Percentiles rank a stretch among this genome's conserved stretches.
Conservation (phyloP, 495 filamentous ascomycete genomes). For the Hypoxylon fragiforme region DNA sequence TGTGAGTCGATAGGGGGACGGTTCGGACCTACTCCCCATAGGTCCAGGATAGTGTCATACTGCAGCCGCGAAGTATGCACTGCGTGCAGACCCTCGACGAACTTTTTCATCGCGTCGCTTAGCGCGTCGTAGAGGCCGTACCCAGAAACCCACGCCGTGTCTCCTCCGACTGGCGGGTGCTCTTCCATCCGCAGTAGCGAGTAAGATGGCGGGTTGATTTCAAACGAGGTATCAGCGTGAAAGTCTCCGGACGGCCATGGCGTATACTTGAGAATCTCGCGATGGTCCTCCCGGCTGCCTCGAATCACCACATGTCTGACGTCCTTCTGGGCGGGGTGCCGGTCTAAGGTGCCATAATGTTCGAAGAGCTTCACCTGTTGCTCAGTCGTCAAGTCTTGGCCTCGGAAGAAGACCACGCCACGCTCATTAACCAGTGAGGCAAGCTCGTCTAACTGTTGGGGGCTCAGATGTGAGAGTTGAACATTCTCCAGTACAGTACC, state of each 20-base stretch:
- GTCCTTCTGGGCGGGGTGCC: constrained; percentile 56
- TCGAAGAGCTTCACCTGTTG: constrained; percentile 55
- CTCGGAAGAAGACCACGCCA: constrained; percentile 54
- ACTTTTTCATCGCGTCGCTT: constrained; percentile 49
- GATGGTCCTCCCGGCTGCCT: constrained; percentile 36
- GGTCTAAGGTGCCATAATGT: constrained; percentile 55
- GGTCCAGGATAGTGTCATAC: constrained; percentile 50
- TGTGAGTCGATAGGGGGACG: constrained; percentile 56
- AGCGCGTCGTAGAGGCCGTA: constrained; percentile 58
- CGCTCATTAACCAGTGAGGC: constrained; percentile 51
- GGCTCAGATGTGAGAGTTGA: constrained; percentile 49
- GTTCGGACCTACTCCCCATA: constrained; percentile 53
- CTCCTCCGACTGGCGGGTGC: constrained; percentile 56
- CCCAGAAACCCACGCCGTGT: constrained; percentile 56
- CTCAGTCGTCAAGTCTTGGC: constrained; percentile 56
- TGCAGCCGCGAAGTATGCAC: constrained; percentile 55
- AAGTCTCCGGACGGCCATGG: constrained; percentile 47
- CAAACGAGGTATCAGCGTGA: constrained; percentile 57
- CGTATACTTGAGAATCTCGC: constrained; percentile 34
- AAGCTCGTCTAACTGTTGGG: constrained; percentile 49
- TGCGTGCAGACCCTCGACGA: constrained; percentile 54
- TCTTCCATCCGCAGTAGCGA: constrained; percentile 60
- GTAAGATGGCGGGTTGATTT: constrained; percentile 57
- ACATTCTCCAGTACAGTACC: constrained; percentile 53
- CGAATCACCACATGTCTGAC: constrained; percentile 34